Evolutionary conservation across 1,284 basidiomycete genomes (phyloP), one percentile per base, ranked within the genome.

Genomic region (Trametes hirsuta): DNA sequence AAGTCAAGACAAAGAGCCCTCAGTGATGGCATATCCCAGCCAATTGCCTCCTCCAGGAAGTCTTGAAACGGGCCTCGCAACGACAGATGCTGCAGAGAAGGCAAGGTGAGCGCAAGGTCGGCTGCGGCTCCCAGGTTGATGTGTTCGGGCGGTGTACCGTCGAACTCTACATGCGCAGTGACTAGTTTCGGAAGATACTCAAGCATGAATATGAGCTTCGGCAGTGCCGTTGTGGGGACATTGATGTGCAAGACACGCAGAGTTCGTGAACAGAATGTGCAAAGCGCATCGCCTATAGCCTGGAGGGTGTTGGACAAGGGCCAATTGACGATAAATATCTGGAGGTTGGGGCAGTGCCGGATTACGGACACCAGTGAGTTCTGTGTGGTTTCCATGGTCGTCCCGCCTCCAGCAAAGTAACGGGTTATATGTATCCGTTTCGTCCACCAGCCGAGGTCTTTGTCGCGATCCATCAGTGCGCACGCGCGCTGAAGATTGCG

Each of bases 201-300:
- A 1, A 91, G 75, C 8, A 86, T 83, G 83, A 84, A 86, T 42
- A 91, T 88, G 6, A 88, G 79, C 66, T 87, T 87, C 11, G 84
- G 76, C 1, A 89, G 71, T 1, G 80, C 75, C 9, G 81, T 76
- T 2, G 77, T 77, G 0, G 85, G 82, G 9, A 90, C 75, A 59
- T 80, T 81, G 77, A 87, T 83, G 52, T 84, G 81, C 0, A 87
- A 77, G 0, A 86, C 85, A 11, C 81, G 83, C 11, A 91, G 71
- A 4, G 79, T 75, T 45, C 76, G 77, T 25, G 73, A 72, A 14
- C 82, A 78, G 57, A 75, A 81, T 2, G 74, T 80, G 53, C 81
- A 81, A 0, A 91, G 76, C 0, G 86, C 79, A 66, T 89, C 82
- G 0, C 80, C 85, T n/a, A 90, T 78, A 0, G 83, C 75, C 1